phyloP scores from a whole-genome alignment of 257 asterid genomes.

The Solanum ahanhuiri region DNA sequence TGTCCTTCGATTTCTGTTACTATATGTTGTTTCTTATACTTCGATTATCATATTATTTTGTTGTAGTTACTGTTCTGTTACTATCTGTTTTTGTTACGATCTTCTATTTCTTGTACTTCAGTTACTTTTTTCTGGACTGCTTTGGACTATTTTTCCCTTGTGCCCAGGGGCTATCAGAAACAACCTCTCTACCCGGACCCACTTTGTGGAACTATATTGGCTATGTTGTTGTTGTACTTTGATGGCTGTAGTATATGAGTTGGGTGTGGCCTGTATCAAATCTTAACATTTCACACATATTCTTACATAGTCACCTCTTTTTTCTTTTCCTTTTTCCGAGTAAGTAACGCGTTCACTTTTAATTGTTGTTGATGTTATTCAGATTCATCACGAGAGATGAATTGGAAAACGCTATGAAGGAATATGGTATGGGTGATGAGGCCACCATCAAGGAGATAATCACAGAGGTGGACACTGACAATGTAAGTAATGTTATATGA shows the following conservation, averaged over 20 bases:
- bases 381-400: constrained; percentile 78
- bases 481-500: constrained; percentile 30
- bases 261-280: neutral
- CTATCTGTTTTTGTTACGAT: neutral
- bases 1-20: neutral
- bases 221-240: neutral
- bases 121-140: neutral
- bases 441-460: constrained; percentile 68
- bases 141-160: neutral
- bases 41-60: neutral
- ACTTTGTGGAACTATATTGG: neutral
- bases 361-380: neutral
- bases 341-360: neutral
- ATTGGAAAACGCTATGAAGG: constrained; percentile 73
- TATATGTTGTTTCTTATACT: neutral
- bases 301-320: neutral
- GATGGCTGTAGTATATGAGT: neutral
- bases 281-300: neutral
- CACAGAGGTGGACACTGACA: constrained; percentile 81
- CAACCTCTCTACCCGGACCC: neutral
- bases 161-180: neutral
- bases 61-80: neutral
- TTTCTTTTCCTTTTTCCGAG: neutral
- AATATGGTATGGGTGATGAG: constrained; percentile 78
- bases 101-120: neutral